Percentiles rank a stretch among this genome's conserved stretches.
phyloP scores from a whole-genome alignment of 1,139 yeast species.

The Lodderomyces oxycetoniae region DNA sequence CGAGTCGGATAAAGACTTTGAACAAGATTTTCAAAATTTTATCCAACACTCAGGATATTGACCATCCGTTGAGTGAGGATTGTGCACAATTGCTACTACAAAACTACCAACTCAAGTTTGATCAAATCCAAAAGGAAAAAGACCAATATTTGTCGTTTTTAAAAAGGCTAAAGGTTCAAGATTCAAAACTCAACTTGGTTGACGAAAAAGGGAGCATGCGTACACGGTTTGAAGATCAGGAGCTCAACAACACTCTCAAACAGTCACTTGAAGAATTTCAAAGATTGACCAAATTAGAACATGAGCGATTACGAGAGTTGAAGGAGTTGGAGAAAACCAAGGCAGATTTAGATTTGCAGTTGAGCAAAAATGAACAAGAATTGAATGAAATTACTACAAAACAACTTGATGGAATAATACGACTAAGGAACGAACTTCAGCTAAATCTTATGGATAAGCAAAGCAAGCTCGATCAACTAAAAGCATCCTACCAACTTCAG shows the following conservation, averaged over 20 bases:
- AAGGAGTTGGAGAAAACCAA: slow-evolving; percentile 41
- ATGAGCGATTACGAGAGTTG: slow-evolving; percentile 39
- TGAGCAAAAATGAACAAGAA: slow-evolving; percentile 35
- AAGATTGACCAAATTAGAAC: slow-evolving; percentile 29
- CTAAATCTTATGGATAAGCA: slow-evolving; percentile 44
- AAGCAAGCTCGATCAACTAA: slow-evolving; percentile 55
- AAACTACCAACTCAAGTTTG: slow-evolving; percentile 67
- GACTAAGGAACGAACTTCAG: slow-evolving; percentile 48
- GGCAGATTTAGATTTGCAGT: slow-evolving; percentile 35
- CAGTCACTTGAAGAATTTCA: slow-evolving; percentile 41
- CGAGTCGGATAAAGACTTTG: slow-evolving; percentile 50
- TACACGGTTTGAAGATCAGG: slow-evolving; percentile 2
- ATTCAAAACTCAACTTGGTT: slow-evolving; percentile 13
- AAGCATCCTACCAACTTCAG: slow-evolving; percentile 58
- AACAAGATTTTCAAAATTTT: slow-evolving; percentile 57
- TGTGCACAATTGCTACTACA: slow-evolving; percentile 68
- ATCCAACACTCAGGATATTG: slow-evolving; percentile 66
- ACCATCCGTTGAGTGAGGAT: slow-evolving; percentile 82
- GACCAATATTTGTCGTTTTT: slow-evolving; percentile 73
- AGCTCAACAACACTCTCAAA: slow-evolving; percentile 32
- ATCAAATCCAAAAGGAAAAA: slow-evolving; percentile 70
- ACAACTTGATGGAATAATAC: slow-evolving; percentile 43
- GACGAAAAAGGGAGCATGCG: slow-evolving; percentile 11
- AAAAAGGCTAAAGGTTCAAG: slow-evolving; percentile 58
- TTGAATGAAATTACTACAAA: slow-evolving; percentile 31